Percentiles rank a stretch among this genome's conserved stretches.
These are phyloP conservation scores for Nigrograna mackinnonii DNA, from an alignment of 2,329 filamentous ascomycete genomes.

Conservation along the genomic window DNA sequence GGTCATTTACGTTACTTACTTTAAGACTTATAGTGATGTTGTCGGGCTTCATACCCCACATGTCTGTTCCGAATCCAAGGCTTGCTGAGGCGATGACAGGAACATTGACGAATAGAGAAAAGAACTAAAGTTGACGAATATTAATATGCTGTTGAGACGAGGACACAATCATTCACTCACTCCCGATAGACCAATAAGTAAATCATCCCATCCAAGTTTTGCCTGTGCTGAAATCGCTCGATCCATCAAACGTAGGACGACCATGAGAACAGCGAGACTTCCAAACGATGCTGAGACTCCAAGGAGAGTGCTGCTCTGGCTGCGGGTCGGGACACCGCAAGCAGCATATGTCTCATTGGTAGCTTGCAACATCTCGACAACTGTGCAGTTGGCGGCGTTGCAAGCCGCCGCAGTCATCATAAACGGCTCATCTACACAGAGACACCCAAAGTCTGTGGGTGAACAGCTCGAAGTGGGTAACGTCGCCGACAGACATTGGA, in stretches of 20 bases:
- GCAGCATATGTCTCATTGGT: conserved; percentile 28
- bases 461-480: conserved; percentile 21
- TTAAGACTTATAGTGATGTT: conserved; percentile 30
- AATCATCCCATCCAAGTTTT: conserved; percentile 32
- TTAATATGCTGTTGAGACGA: conserved; percentile 9
- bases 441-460: conserved; percentile 25
- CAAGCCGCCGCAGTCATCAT: conserved; percentile 23
- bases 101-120: conserved; percentile 27
- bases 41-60: conserved; percentile 29
- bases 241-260: conserved; percentile 26
- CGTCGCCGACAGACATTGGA: conserved; percentile 17
- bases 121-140: no score
- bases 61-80: conserved; percentile 33
- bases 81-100: conserved; percentile 26
- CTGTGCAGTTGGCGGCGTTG: conserved; percentile 30
- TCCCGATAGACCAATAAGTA: conserved; percentile 30
- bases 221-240: conserved; percentile 22
- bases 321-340: conserved; percentile 27
- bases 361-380: conserved; percentile 25
- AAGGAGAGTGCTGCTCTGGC: conserved; percentile 20
- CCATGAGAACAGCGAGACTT: conserved; percentile 27
- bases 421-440: conserved; percentile 28
- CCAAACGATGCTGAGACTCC: conserved; percentile 25
- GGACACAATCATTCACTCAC: conserved; percentile 17
- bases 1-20: no score